Percentiles rank a stretch among this genome's conserved stretches.
phyloP scores from a whole-genome alignment of 139 green algal species.

The Nannochloris sp. region DNA sequence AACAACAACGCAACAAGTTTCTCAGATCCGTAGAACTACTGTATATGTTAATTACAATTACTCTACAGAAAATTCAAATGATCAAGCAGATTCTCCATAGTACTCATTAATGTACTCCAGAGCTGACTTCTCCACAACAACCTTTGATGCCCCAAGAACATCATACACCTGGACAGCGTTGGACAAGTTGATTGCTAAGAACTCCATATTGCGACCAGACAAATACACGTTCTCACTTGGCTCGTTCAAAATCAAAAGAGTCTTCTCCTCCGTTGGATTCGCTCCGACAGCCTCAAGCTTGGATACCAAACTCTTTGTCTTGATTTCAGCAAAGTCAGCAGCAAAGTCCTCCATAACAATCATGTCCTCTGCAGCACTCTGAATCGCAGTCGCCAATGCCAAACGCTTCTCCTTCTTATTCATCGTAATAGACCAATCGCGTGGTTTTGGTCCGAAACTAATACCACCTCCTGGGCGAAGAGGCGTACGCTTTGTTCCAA shows the following conservation, averaged over 20 bases:
- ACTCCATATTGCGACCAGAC: conserved; percentile 59
- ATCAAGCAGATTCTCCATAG: conserved; percentile 5
- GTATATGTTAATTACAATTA: too few relatives aligned
- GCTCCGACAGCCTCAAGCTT: conserved; percentile 57
- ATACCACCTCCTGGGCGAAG: conserved; percentile 89
- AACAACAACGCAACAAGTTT: too few relatives aligned
- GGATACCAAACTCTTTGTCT: conserved; percentile 76
- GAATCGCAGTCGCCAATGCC: conserved; percentile 85
- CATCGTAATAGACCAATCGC: conserved; percentile 95
- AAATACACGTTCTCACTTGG: conserved; percentile 40
- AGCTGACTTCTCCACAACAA: conserved; percentile 79
- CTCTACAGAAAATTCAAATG: too few relatives aligned
- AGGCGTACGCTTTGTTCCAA: conserved; percentile 70
- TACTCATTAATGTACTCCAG: conserved; percentile 51
- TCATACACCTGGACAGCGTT: conserved; percentile 69
- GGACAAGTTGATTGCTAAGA: conserved; percentile 47
- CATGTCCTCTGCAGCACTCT: conserved; percentile 73
- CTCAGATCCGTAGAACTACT: too few relatives aligned
- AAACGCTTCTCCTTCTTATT: conserved; percentile 98
- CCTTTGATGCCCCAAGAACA: conserved; percentile 81
- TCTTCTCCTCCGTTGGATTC: conserved; percentile 34
- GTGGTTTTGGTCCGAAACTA: conserved; percentile 94
- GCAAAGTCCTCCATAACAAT: conserved; percentile 72
- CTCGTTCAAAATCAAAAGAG: conserved; percentile 38
- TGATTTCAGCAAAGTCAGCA: conserved; percentile 35